These are phyloP conservation scores for Annulohypoxylon truncatum DNA, from an alignment of 2,329 filamentous ascomycete genomes.

Conservation along the genomic window DNA sequence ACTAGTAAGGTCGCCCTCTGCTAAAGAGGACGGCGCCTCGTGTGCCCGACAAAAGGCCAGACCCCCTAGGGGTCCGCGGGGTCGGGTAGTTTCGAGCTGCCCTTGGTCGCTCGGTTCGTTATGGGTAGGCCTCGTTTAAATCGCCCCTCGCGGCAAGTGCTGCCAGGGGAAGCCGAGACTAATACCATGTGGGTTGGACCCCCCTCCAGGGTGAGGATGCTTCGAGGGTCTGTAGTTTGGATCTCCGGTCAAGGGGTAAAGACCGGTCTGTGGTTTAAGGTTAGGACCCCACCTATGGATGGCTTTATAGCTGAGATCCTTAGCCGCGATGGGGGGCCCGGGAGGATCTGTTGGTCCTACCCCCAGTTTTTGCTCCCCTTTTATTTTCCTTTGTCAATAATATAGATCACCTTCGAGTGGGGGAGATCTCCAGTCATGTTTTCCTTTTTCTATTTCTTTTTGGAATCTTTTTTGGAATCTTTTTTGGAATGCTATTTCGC, in stretches of 20 bases:
- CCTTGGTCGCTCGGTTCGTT: slow-evolving; percentile 9
- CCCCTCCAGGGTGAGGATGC: background rate
- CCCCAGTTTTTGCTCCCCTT: background rate
- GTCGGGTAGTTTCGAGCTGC: too few relatives aligned
- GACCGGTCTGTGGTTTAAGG: background rate
- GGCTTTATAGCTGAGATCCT: slow-evolving; percentile 6
- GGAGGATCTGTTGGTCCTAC: slow-evolving; percentile 1
- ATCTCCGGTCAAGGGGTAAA: background rate
- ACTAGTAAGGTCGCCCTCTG: background rate
- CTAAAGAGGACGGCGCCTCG: background rate
- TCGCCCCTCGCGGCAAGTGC: background rate
- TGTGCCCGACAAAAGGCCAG: background rate
- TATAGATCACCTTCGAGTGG: background rate
- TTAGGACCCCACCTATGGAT: background rate
- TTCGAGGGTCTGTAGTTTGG: background rate
- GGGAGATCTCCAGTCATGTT: too few relatives aligned
- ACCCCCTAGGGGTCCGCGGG: too few relatives aligned
- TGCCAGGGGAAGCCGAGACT: background rate
- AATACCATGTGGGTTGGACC: background rate
- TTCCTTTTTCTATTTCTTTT: background rate
- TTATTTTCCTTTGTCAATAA: background rate
- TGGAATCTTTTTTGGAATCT: background rate
- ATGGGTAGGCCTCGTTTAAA: slow-evolving; percentile 11
- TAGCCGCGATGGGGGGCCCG: slow-evolving; percentile 11
- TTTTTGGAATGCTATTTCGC: too few relatives aligned